Conservation (phyloP, 1,284 basidiomycete genomes). For the Sanghuangporus weigelae region DNA sequence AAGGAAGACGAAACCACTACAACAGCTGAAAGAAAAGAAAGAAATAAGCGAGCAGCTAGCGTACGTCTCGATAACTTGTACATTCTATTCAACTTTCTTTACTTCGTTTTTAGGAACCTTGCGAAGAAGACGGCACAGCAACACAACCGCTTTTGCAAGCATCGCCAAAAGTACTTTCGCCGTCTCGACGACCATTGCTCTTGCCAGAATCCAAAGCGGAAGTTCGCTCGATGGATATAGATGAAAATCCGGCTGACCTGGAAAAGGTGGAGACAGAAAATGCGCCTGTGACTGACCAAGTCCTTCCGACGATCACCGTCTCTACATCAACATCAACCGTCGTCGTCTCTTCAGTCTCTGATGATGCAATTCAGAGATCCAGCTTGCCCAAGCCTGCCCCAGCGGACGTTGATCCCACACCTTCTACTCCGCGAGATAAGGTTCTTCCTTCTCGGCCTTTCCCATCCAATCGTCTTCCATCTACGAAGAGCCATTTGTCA, state of each 20-base stretch:
- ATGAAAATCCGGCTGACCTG: background rate
- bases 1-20: background rate
- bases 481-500: background rate
- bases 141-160: background rate
- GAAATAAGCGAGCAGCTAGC: background rate
- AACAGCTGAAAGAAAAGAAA: background rate
- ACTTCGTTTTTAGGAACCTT: background rate
- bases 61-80: background rate
- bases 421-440: background rate
- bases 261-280: background rate
- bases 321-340: background rate
- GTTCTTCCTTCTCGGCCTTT: slow-evolving; percentile 2
- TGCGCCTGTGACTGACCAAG: background rate
- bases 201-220: background rate
- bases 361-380: background rate
- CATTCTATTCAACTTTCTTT: background rate
- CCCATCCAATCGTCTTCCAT: background rate
- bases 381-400: background rate
- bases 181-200: background rate
- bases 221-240: background rate
- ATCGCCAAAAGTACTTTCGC: background rate
- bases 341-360: background rate
- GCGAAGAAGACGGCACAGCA: background rate
- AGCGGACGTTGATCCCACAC: background rate
- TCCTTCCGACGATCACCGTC: background rate